Percentiles rank a stretch among this genome's conserved stretches.
phyloP scores from a whole-genome alignment of 1,284 basidiomycete species.

The Cutaneotrichosporon cutaneum region DNA sequence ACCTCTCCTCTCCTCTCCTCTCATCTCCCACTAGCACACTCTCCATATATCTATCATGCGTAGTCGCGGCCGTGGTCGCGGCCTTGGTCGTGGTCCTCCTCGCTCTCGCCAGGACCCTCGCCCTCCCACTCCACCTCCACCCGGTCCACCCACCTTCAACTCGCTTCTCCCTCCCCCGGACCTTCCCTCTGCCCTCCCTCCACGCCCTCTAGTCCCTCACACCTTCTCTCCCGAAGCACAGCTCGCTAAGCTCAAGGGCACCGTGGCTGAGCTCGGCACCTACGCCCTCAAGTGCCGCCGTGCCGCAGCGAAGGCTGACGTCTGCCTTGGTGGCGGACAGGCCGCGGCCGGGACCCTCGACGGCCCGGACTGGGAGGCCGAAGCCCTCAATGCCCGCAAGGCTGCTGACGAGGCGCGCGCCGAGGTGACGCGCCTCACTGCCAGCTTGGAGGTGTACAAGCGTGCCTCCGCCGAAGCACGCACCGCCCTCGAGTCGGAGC shows the following conservation, averaged over 20 bases:
- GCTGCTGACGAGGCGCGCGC: no score
- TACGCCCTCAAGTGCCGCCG: not conserved
- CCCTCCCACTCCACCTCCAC: not conserved
- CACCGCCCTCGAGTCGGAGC: not conserved
- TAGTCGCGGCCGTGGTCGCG: not conserved
- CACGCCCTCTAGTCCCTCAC: not conserved
- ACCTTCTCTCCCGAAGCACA: not conserved
- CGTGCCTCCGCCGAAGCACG: no score
- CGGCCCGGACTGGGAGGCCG: not conserved
- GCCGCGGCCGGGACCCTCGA: not conserved
- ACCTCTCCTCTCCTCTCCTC: not conserved
- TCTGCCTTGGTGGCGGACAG: not conserved
- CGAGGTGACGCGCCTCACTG: no score
- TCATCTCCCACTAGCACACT: no score
- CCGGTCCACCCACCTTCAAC: not conserved
- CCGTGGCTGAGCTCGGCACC: not conserved
- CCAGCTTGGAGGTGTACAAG: no score
- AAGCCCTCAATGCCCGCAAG: not conserved
- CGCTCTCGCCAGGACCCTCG: no score
- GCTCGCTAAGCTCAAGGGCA: not conserved
- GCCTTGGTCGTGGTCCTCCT: not conserved
- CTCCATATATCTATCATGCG: not conserved
- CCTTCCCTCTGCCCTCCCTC: not conserved
- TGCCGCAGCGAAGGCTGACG: not conserved
- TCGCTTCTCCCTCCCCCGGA: not conserved